phyloP scores from a whole-genome alignment of 2,329 filamentous ascomycete species.

The Parasarocladium wereldwijsianum region DNA sequence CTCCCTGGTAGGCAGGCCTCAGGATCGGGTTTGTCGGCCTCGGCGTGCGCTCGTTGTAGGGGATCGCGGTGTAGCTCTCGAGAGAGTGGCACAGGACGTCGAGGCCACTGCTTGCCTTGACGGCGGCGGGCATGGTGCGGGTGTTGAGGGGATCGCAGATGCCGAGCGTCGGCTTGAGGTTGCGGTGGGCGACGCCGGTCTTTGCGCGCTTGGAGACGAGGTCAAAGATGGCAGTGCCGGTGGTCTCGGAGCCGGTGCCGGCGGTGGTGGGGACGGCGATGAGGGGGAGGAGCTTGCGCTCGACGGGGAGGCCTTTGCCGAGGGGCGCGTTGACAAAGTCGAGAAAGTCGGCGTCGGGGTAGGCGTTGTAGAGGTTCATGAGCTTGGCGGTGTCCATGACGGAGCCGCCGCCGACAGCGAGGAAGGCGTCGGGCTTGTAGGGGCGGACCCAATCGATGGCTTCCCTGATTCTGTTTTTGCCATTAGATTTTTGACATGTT shows the following conservation, averaged over 20 bases:
- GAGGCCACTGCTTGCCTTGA: constrained; percentile 80
- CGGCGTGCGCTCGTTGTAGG: constrained; percentile 73
- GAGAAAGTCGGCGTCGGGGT: constrained; percentile 83
- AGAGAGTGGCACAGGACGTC: constrained; percentile 93
- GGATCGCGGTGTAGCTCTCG: constrained; percentile 96
- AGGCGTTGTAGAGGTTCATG: constrained; percentile 91
- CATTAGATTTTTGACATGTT: no score
- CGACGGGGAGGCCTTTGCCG: constrained; percentile 59
- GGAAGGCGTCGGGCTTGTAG: constrained; percentile 71
- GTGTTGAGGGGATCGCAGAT: constrained; percentile 83
- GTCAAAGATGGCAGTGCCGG: constrained; percentile 95
- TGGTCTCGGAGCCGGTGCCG: constrained; percentile 66
- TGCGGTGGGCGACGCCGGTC: constrained; percentile 89
- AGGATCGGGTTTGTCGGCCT: constrained; percentile 80
- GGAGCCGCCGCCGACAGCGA: constrained; percentile 79
- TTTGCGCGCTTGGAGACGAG: constrained; percentile 81
- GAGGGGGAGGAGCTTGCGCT: constrained; percentile 49
- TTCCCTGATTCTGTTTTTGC: constrained; percentile 61
- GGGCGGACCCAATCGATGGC: constrained; percentile 79
- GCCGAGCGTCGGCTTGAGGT: constrained; percentile 86
- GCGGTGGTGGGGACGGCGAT: constrained; percentile 67
- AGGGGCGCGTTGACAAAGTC: constrained; percentile 96
- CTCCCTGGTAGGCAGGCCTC: constrained; percentile 87
- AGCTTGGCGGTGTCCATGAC: constrained; percentile 98
- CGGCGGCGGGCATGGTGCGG: constrained; percentile 84